A percentile compares a stretch with the other conserved stretches of the same genome.
These are phyloP conservation scores for Fragilaria radians DNA, from an alignment of 108 stramenopile genomes.

Conservation along the genomic window DNA sequence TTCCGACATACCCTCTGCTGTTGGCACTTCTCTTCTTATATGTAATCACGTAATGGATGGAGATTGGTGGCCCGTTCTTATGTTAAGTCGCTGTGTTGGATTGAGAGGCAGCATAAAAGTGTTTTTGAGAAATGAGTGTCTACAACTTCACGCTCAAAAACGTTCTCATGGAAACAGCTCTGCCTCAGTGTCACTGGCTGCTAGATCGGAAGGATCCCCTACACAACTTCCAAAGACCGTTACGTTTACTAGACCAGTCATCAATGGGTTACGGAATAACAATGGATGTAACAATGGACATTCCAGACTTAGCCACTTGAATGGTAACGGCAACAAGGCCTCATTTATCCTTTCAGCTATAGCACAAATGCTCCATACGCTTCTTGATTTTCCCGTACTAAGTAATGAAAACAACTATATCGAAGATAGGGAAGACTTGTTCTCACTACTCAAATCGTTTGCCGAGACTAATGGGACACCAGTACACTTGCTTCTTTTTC, in stretches of 20 bases:
- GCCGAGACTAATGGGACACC: slow-evolving; percentile 31
- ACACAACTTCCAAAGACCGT: neutral
- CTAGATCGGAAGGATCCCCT: neutral
- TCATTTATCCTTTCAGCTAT: slow-evolving; percentile 10
- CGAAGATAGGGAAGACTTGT: slow-evolving; percentile 43
- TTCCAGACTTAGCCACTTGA: neutral
- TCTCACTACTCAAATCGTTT: slow-evolving; percentile 50
- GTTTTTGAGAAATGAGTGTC: slow-evolving; percentile 50
- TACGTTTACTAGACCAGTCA: neutral
- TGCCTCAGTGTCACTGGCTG: neutral
- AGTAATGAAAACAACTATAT: slow-evolving; percentile 40
- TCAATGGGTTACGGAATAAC: neutral
- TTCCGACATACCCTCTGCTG: slow-evolving; percentile 61
- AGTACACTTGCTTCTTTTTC: slow-evolving; percentile 47
- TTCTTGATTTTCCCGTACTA: slow-evolving; percentile 68
- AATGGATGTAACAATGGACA: no score
- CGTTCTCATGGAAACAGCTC: neutral
- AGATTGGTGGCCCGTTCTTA: slow-evolving; percentile 68
- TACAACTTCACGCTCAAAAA: slow-evolving; percentile 24
- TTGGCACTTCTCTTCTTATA: slow-evolving; percentile 59
- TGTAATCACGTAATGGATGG: slow-evolving; percentile 59
- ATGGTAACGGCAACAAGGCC: neutral
- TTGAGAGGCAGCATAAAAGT: slow-evolving; percentile 61
- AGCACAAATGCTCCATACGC: slow-evolving; percentile 33
- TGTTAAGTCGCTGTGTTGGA: slow-evolving; percentile 68